These are phyloP conservation scores for Blastobotrys americana DNA, from an alignment of 805 yeast genomes.

Conservation along the genomic window DNA sequence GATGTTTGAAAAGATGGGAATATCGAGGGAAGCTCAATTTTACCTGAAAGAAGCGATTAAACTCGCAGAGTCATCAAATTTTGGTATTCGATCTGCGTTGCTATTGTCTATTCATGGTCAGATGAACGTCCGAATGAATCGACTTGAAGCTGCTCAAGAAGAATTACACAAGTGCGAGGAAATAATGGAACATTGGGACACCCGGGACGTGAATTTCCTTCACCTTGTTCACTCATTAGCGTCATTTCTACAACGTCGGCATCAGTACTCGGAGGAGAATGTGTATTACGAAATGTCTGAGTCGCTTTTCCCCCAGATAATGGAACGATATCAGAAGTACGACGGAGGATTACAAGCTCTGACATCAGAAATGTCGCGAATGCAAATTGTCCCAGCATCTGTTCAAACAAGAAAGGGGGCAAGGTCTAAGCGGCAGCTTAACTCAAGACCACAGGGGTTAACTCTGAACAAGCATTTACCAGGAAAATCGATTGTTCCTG, in stretches of 20 bases:
- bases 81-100: constrained; percentile 4
- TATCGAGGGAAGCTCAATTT: constrained; percentile 10
- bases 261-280: constrained; percentile 13
- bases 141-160: constrained; percentile 9
- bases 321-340: constrained; percentile 1
- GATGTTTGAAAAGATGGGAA: constrained; percentile 14
- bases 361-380: background rate
- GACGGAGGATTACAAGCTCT: background rate
- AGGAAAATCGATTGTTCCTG: constrained; percentile 1
- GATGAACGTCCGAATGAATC: constrained; percentile 12
- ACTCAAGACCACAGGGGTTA: too few species aligned
- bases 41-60: constrained; percentile 14
- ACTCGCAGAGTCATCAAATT: constrained; percentile 7
- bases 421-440: background rate
- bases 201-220: constrained; percentile 10
- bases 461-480: too few species aligned
- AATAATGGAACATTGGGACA: constrained; percentile 4
- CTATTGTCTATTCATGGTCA: constrained; percentile 12
- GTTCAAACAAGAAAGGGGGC: background rate
- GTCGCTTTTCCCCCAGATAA: constrained; percentile 4
- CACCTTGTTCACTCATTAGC: constrained; percentile 13
- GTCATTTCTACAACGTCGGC: constrained; percentile 11
- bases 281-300: constrained; percentile 15
- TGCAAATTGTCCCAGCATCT: background rate
- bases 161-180: constrained; percentile 13